Evolutionary conservation across 1,284 basidiomycete species (phyloP), one percentile per base, ranked within the genome.

Genomic region (Tetrapyrgos nigripes): DNA sequence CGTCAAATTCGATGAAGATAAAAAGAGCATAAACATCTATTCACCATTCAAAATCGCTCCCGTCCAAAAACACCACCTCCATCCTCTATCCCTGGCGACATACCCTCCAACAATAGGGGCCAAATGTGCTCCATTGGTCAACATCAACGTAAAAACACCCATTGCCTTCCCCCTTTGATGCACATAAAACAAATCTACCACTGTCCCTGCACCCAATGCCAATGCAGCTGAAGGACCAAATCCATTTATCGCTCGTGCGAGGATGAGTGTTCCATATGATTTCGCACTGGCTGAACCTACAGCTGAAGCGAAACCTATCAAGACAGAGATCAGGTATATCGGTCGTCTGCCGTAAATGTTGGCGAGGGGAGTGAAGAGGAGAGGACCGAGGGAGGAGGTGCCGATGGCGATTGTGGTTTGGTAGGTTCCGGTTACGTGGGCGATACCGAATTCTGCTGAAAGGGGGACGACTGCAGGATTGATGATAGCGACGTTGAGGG

Each of bases 101-200:
- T 74, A 76, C 19, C 74, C 74, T 17, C 73, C 74, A n/a, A 73
- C 73, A 45, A 75, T 76, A 6, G 75, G 75, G 3, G 75, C 74
- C 9, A 76, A 61, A 62, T 76, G 75, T 8, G 68, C 70, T 27
- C 73, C 74, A 57, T 71, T 75, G 5, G 75, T 76, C 24, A 68
- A 61, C 69, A 75, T 72, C 19, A 75, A 60, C 9, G 74, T 75
- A 52, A 73, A 76, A 8, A 75, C 35, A 8, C 73, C 75, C 70
- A 76, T 72, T 0, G 74, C 73, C 53, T 70, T 71, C 21, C 75
- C 75, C 62, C 75, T 67, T 60, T 75, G 69, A 57, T 76, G 75
- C 31, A 63, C 53, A 54, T 67, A 76, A 50, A 74, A 76, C 8
- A 74, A 43, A 61, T 76, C 74, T 9, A 72, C 70, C 19, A 76